These are phyloP conservation scores for Alternaria sp. DNA, from an alignment of 2,329 filamentous ascomycete species.

Conservation along the genomic window DNA sequence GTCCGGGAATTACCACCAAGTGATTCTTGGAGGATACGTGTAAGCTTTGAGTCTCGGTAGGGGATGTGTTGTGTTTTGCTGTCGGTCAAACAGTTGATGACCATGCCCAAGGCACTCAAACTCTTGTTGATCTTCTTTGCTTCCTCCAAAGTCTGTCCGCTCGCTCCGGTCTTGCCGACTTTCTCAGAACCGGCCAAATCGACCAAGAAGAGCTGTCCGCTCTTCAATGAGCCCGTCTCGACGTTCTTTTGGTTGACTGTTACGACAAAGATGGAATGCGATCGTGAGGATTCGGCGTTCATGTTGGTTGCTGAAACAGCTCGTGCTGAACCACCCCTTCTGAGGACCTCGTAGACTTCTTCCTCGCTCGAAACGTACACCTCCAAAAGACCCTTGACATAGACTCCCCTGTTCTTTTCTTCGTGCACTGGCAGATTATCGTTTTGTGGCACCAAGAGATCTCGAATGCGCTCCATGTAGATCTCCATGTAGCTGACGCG, in stretches of 20 bases:
- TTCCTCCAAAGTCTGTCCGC: conserved; percentile 95
- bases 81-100: conserved; percentile 96
- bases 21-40: conserved; percentile 94
- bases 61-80: conserved; percentile 96
- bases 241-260: conserved; percentile 98
- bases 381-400: conserved; percentile 93
- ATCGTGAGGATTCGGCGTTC: conserved; percentile 98
- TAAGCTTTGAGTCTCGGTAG: conserved; percentile 97
- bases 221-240: conserved; percentile 94
- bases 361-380: conserved; percentile 95
- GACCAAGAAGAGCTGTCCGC: conserved; percentile 94
- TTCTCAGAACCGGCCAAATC: conserved; percentile 99
- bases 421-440: conserved; percentile 98
- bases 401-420: conserved; percentile 94
- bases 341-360: conserved; percentile 97
- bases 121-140: conserved; percentile 99
- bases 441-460: conserved; percentile 89
- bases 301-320: conserved; percentile 98
- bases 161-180: conserved; percentile 97
- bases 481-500: conserved; percentile 99
- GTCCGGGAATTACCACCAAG: conserved; percentile 97
- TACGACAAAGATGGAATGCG: conserved; percentile 97
- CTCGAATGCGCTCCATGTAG: conserved; percentile 98
- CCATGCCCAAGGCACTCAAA: conserved; percentile 96
- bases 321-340: conserved; percentile 85